Base-by-base conservation (phyloP, 352 stramenopile species). In the Pythium pectinolyticum region DNA sequence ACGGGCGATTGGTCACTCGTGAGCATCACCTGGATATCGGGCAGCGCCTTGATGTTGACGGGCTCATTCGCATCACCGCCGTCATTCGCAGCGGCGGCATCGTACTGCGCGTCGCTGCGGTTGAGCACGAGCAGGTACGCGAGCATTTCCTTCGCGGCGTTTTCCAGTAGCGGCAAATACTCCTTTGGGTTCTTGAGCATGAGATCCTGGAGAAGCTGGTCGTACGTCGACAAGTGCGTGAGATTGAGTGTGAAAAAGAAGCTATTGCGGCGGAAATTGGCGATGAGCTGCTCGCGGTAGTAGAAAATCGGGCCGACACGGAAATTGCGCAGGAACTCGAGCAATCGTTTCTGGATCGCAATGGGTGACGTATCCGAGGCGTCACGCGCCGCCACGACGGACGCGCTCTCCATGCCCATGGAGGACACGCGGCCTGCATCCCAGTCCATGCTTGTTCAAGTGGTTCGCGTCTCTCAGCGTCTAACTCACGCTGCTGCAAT, bases 231-330 rank as follows among this genome's bases (percentile, higher is more conserved):
- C 14, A 97, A 56, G 68, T 97, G 84, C 22, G 75, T 86, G 19
- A 97, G 63, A 41, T 95, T 83, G 30, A 97, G 74, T 9, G 85
- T 92, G 63, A 97, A 86, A 57, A 79, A 86, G 63, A 78, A 85
- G 50, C 82, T 70, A 22, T 70, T 67, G 50, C 90, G 89, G 2
- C 90, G 85, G 47, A 87, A 94, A 55, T 95, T 90, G 43, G 84
- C 78, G 30, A 97, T 67, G 17, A 97, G 82, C 74, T 96, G 84
- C 66, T 97, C 86, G 56, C 91, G 85, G 69, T 97, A 97, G 67
- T 84, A 87, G 66, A 96, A 97, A 27, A 95, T 73, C 34, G 86
- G 79, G 0, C 88, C 91, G 9, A 94, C 73, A 34, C 86, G 82
- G 66, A 96, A 97, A 47, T 84, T 90, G 45, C 90, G 88, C 51